Conservation (phyloP, 192 early-diverging fungal genomes). For the Umbelopsis sp. region DNA sequence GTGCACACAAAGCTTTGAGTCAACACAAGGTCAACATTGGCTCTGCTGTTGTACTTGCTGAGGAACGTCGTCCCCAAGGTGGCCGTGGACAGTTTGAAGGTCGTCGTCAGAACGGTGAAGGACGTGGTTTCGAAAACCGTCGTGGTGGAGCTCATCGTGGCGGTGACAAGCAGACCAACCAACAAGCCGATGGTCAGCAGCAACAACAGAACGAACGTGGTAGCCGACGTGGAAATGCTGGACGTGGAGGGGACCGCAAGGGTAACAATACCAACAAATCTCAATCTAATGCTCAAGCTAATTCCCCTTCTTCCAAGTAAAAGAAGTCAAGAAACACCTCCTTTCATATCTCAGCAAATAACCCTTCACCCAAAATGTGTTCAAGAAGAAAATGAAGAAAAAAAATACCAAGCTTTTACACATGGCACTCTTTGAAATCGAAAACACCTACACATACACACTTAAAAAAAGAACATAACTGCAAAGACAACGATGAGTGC, state of each 20-base stretch:
- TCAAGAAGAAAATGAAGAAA: slow-evolving; percentile 7
- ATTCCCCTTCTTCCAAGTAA: background rate
- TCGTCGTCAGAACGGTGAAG: slow-evolving; percentile 11
- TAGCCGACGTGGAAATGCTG: slow-evolving; percentile 12
- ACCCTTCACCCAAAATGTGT: background rate
- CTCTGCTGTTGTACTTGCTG: slow-evolving; percentile 20
- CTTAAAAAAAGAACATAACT: background rate
- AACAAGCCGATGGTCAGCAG: slow-evolving; percentile 3
- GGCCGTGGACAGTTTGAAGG: slow-evolving; percentile 12
- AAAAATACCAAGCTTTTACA: background rate
- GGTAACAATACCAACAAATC: slow-evolving; percentile 17
- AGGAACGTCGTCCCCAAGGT: slow-evolving; percentile 24
- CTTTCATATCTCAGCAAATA: background rate
- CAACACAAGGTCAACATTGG: slow-evolving; percentile 36
- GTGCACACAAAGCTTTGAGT: slow-evolving; percentile 36
- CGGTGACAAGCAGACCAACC: slow-evolving; percentile 4
- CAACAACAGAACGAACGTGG: slow-evolving; percentile 1
- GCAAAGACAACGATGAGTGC: too few relatives aligned
- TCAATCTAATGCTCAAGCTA: slow-evolving; percentile 16
- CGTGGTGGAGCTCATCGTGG: slow-evolving; percentile 1
- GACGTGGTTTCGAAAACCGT: slow-evolving; percentile 8
- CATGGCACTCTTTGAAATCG: too few relatives aligned
- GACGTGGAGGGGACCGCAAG: slow-evolving; percentile 14
- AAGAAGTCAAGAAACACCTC: background rate
- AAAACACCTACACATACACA: background rate